Percentiles rank a stretch among this genome's conserved stretches.
Evolutionary conservation across 2,329 filamentous ascomycete genomes (phyloP).

Genomic region (Hymenoscyphus linearis): DNA sequence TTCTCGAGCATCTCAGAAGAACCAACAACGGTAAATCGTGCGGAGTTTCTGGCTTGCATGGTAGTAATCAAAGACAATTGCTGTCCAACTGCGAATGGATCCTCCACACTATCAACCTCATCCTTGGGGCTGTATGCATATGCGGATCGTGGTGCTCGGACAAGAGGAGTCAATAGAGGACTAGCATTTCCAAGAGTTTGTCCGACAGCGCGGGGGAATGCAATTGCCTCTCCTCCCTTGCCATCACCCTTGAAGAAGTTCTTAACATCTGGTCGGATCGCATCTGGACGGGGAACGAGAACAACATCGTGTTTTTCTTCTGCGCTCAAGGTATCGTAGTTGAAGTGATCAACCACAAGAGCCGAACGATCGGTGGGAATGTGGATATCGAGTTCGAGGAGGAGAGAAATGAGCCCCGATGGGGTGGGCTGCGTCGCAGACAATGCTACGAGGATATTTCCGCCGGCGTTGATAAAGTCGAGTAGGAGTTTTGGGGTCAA

Average conservation of each 20-base stretch:
- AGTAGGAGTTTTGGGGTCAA: conserved; percentile 81
- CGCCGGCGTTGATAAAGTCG: conserved; percentile 85
- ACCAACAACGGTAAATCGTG: conserved; percentile 79
- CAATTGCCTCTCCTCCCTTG: conserved; percentile 52
- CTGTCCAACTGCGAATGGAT: conserved; percentile 76
- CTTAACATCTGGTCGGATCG: conserved; percentile 63
- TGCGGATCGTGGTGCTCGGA: conserved; percentile 76
- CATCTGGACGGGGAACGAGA: conserved; percentile 63
- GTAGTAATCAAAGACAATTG: conserved; percentile 83
- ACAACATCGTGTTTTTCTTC: conserved; percentile 84
- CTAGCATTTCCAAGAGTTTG: conserved; percentile 74
- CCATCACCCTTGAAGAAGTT: conserved; percentile 67
- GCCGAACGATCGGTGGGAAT: conserved; percentile 82
- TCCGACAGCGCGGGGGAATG: conserved; percentile 76
- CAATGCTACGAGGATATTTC: conserved; percentile 85
- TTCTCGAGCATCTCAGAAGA: conserved; percentile 84
- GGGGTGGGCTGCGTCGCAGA: conserved; percentile 67
- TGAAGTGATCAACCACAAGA: conserved; percentile 91
- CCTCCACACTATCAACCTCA: conserved; percentile 65
- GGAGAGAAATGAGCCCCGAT: conserved; percentile 68
- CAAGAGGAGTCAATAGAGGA: conserved; percentile 71
- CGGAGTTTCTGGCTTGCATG: conserved; percentile 89
- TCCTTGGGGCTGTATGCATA: conserved; percentile 96
- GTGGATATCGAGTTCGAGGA: conserved; percentile 82
- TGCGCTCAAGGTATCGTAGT: conserved; percentile 74